Percentiles rank a stretch among this genome's conserved stretches.
These are phyloP conservation scores for Chalaropsis thielavioides DNA, from an alignment of 2,329 filamentous ascomycete genomes.

Conservation along the genomic window DNA sequence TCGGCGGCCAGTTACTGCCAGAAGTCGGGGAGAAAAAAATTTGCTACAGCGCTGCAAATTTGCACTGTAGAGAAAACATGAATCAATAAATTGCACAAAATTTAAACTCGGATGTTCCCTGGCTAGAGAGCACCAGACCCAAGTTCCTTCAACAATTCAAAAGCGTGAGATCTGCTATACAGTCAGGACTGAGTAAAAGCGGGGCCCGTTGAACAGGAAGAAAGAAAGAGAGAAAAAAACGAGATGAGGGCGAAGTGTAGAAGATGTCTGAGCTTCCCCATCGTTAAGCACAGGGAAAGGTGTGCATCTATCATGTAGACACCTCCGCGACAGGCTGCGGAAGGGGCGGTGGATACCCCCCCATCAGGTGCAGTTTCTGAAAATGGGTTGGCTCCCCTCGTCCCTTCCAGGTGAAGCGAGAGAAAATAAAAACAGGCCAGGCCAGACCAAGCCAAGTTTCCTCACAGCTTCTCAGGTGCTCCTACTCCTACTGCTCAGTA, in stretches of 20 bases:
- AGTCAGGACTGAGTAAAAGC: neutral
- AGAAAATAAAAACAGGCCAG: neutral
- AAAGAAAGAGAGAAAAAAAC: neutral
- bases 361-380: conserved; percentile 6
- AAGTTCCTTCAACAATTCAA: neutral
- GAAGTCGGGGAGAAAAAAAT: neutral
- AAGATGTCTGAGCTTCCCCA: neutral
- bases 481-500: neutral
- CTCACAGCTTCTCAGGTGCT: no score
- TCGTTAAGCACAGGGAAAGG: neutral
- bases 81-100: conserved; percentile 1
- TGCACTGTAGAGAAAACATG: neutral
- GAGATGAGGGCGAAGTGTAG: conserved; percentile 1
- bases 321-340: neutral
- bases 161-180: neutral
- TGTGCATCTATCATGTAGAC: neutral
- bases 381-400: neutral
- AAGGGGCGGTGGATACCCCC: conserved; percentile 5
- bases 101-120: neutral
- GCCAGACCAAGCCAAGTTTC: neutral
- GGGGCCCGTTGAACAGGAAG: neutral
- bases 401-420: neutral
- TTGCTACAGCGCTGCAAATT: neutral
- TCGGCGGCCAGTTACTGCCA: conserved; percentile 1
- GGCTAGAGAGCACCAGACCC: neutral